Evolutionary conservation across 73 alveolate genomes (phyloP).

Genomic region (Paraurostyla sp.): DNA sequence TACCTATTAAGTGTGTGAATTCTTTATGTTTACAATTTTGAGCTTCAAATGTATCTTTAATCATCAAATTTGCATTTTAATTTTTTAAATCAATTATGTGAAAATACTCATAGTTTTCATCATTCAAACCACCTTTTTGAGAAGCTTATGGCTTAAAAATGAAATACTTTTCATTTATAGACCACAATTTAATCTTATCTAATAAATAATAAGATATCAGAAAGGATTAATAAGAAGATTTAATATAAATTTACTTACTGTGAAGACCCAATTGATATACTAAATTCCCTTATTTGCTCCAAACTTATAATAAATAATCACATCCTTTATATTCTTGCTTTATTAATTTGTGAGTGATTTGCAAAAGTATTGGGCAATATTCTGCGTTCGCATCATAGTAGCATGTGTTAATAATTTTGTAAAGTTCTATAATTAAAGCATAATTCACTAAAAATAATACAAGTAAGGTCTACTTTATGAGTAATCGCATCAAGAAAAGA

Average conservation of each 20-base stretch:
- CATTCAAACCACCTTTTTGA: too few species aligned
- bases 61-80: not conserved
- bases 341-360: not conserved
- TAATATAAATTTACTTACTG: conserved; percentile 16
- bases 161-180: not conserved
- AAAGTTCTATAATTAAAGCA: not conserved
- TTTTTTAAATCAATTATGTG: conserved; percentile 17
- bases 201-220: not conserved
- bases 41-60: not conserved
- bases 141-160: not conserved
- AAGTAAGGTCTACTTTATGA: not conserved
- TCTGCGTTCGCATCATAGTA: not conserved
- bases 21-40: not conserved
- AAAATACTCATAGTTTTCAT: not conserved
- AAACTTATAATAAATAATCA: conserved; percentile 1
- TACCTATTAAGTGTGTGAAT: not conserved
- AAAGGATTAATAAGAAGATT: too few species aligned
- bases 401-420: conserved; percentile 14
- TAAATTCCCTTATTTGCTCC: conserved; percentile 1
- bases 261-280: not conserved
- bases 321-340: not conserved
- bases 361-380: not conserved
- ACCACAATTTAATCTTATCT: not conserved
- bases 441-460: not conserved
- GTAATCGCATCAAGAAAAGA: not conserved